A percentile compares a stretch with the other conserved stretches of the same genome.
These are phyloP conservation scores for Penicillium chermesinum DNA, from an alignment of 495 filamentous ascomycete genomes.

Conservation along the genomic window DNA sequence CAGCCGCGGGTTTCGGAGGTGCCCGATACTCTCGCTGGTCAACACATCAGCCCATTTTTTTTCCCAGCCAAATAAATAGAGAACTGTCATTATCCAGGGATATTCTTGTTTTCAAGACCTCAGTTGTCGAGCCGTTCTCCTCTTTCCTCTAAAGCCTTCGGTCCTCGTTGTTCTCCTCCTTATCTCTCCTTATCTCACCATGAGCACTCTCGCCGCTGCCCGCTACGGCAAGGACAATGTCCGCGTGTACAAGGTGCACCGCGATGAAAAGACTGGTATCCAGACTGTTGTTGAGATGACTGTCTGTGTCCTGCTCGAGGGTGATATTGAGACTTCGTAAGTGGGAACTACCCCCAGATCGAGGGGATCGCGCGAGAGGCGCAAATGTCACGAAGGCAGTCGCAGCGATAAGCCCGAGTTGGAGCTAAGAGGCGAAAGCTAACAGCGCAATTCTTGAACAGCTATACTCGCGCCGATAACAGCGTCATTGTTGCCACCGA, in stretches of 20 bases:
- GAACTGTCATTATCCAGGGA: not conserved
- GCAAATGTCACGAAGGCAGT: not conserved
- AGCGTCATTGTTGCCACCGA: constrained; percentile 93
- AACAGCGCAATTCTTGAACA: constrained; percentile 22
- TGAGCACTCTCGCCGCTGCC: constrained; percentile 58
- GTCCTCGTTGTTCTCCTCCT: not conserved
- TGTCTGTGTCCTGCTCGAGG: constrained; percentile 82
- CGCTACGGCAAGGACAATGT: constrained; percentile 97
- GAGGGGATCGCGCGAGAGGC: not conserved
- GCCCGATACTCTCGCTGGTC: constrained; percentile 29
- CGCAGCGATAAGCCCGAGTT: not conserved
- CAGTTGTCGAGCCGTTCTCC: not conserved
- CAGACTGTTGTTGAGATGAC: constrained; percentile 95
- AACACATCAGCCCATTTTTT: constrained; percentile 17
- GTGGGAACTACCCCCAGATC: constrained; percentile 13
- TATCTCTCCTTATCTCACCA: constrained; percentile 13
- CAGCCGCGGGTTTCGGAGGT: constrained; percentile 42
- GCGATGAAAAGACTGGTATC: constrained; percentile 63
- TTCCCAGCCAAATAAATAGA: constrained; percentile 13
- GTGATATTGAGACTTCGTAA: constrained; percentile 84
- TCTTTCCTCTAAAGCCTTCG: not conserved
- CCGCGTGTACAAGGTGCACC: constrained; percentile 89
- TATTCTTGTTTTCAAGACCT: constrained; percentile 1
- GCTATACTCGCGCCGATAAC: constrained; percentile 93
- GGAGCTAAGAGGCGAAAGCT: not conserved